Evolutionary conservation across 768 basidiomycete species (phyloP), one percentile per base, ranked within the genome.

Genomic region (Leccinum uliginosum): DNA sequence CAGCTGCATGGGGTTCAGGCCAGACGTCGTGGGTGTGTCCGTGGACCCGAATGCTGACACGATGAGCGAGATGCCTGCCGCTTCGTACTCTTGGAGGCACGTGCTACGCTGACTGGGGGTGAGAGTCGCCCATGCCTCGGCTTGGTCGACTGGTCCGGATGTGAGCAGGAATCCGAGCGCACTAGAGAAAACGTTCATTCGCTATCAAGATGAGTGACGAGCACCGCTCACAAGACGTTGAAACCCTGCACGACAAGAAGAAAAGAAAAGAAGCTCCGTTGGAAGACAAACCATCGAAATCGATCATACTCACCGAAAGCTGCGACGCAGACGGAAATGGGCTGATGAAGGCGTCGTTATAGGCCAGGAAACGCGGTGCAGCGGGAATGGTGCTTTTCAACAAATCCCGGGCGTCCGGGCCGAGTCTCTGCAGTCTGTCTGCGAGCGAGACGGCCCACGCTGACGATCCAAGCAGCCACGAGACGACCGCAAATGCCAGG

Each of bases 21-120:
- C 74, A 21, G 65, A 59, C 0, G 74, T 67, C 1, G 50, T 51
- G 17, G 79, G 79, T 4, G 68, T 65, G 46, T 63, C 61, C 9
- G 61, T 63, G 14, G 78, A 72, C 8, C 79, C 79, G 61, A 83
- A 83, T 6, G 73, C 73, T 46, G 80, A 80, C 4, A 83, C 82
- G 56, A 84, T 76, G 29, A 84, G 64, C 45, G 76, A 78, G 66
- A 83, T 81, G 10, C 82, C 82, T 12, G 81, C 80, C 1, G 76
- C 74, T 24, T 71, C 69, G 63, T 83, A 84, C 55, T 77, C 71
- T 1, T 75, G 61, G 58, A 80, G 72, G 61, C 79, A 72, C 19
- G 71, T 34, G 15, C 73, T 62, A n/a, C 80, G 75, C 30, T 77
- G 65, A 19, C 59, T 56, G 2, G 73, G 66, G 1, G 71, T 66